Percentiles rank a stretch among this genome's conserved stretches.
These are phyloP conservation scores for Neophaeococcomyces aloes DNA, from an alignment of 2,329 filamentous ascomycete genomes.

Conservation along the genomic window DNA sequence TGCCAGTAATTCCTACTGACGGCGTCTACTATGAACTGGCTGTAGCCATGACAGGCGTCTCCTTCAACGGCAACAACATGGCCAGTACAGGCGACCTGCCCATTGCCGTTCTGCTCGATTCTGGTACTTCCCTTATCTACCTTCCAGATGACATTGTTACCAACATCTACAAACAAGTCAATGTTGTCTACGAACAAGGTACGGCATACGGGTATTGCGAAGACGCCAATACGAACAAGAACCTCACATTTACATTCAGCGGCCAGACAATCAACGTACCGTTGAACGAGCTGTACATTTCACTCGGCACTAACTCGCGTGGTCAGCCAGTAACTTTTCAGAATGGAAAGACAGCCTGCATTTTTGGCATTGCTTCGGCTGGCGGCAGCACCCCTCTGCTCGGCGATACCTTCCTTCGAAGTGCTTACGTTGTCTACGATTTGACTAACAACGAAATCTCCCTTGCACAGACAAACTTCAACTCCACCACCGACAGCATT, in stretches of 20 bases:
- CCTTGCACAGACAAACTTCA: conserved; percentile 52
- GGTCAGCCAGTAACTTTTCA: conserved; percentile 28
- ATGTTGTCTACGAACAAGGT: conserved; percentile 49
- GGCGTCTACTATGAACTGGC: conserved; percentile 53
- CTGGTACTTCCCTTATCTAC: conserved; percentile 57
- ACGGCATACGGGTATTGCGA: conserved; percentile 47
- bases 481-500: conserved; percentile 40
- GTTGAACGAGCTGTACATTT: conserved; percentile 47
- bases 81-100: conserved; percentile 25
- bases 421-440: conserved; percentile 54
- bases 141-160: conserved; percentile 45
- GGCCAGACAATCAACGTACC: conserved; percentile 44
- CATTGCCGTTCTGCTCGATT: conserved; percentile 58
- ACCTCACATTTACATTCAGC: conserved; percentile 49
- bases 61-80: conserved; percentile 21
- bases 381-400: conserved; percentile 40
- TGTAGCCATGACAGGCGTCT: conserved; percentile 55
- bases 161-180: conserved; percentile 48
- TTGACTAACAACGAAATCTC: conserved; percentile 50
- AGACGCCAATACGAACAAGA: conserved; percentile 38
- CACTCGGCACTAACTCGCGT: conserved; percentile 32
- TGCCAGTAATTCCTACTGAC: conserved; percentile 51
- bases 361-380: conserved; percentile 43
- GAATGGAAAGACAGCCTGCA: conserved; percentile 30
- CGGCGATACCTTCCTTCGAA: conserved; percentile 53